Conservation (phyloP, 2,329 filamentous ascomycete genomes). For the Purpureocillium lavendulum region DNA sequence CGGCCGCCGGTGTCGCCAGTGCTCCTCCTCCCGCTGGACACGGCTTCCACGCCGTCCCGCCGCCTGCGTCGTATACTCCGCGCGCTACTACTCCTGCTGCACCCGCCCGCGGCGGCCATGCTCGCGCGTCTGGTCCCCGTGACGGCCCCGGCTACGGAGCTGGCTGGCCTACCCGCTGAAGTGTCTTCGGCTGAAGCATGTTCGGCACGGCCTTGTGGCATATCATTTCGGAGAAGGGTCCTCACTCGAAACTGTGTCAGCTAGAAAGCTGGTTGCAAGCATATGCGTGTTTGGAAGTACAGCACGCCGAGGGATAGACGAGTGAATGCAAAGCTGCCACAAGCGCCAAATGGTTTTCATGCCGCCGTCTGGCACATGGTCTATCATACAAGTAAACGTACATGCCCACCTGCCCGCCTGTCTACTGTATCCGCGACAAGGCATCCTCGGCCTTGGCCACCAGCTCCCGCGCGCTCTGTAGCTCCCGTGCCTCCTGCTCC, state of each 20-base stretch:
- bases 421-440: constrained; percentile 37
- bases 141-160: background rate
- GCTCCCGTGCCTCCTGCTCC: constrained; percentile 20
- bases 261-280: too few relatives aligned
- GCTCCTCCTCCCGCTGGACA: too few relatives aligned
- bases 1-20: background rate
- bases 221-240: background rate
- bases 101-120: background rate
- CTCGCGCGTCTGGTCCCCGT: background rate
- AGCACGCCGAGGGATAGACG: background rate
- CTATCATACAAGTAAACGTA: background rate
- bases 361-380: too few relatives aligned
- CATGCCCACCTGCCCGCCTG: background rate
- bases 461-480: constrained; percentile 33
- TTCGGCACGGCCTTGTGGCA: background rate
- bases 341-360: background rate
- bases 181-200: too few relatives aligned
- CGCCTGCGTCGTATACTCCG: too few relatives aligned
- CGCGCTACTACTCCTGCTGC: background rate
- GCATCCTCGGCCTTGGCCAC: constrained; percentile 41
- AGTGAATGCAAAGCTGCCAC: too few relatives aligned
- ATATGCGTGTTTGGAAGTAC: background rate
- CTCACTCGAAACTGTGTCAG: background rate
- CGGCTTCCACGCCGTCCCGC: too few relatives aligned
- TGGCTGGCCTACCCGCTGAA: too few relatives aligned